Percentiles rank a stretch among this genome's conserved stretches.
Evolutionary conservation across 352 stramenopile species (phyloP).

Genomic region (Nothophytophthora sp.): DNA sequence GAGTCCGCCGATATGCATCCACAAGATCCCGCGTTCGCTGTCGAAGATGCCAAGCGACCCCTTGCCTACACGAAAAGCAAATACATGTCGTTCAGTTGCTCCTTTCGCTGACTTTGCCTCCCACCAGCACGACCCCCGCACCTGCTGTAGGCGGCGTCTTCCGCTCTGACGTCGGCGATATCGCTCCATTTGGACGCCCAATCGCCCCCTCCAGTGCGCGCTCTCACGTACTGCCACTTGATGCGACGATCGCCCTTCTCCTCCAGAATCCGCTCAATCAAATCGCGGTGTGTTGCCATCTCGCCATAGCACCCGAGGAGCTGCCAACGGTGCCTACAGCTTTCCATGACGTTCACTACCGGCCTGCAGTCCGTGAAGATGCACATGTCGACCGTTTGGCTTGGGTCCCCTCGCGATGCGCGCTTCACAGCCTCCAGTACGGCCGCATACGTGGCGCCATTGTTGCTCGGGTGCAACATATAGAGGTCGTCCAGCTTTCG

Average conservation of each 20-base stretch:
- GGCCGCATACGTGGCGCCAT: constrained; percentile 32
- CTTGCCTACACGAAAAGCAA: no score
- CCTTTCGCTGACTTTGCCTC: no score
- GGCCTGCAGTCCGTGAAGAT: constrained; percentile 59
- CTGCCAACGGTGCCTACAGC: constrained; percentile 48
- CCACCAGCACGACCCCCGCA: no score
- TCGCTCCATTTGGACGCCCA: constrained; percentile 62
- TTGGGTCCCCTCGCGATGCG: constrained; percentile 39
- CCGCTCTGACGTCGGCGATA: no score
- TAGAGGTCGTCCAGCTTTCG: constrained; percentile 27
- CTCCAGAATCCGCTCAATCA: constrained; percentile 42
- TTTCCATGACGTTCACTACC: constrained; percentile 46
- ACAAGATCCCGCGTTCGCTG: no score
- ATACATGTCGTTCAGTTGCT: no score
- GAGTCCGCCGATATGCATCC: no score
- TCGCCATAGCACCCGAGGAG: constrained; percentile 35
- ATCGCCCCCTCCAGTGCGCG: constrained; percentile 35
- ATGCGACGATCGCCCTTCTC: constrained; percentile 34
- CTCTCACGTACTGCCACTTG: constrained; percentile 53
- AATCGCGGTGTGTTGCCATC: constrained; percentile 42
- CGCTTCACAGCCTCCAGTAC: constrained; percentile 48
- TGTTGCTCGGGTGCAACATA: constrained; percentile 26
- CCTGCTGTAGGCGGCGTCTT: no score
- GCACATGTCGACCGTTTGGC: constrained; percentile 18
- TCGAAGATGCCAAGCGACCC: no score